Conservation (phyloP, 768 basidiomycete species). For the Hydnum rufescens region DNA sequence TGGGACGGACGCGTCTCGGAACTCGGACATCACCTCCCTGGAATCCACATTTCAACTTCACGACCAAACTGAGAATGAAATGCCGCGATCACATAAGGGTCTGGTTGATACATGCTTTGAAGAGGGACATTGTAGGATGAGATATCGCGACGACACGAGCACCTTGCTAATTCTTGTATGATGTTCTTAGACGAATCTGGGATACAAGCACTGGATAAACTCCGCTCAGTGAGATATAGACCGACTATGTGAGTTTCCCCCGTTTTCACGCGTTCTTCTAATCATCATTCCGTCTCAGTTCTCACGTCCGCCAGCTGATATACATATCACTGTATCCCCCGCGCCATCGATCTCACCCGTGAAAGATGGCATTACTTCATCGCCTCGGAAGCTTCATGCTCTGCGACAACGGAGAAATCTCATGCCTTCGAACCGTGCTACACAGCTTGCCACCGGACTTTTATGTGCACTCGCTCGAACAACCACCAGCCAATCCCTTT, state of each 20-base stretch:
- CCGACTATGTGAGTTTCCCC: not conserved
- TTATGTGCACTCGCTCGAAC: not conserved
- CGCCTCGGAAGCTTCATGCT: not conserved
- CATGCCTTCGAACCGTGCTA: not conserved
- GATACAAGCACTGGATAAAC: not conserved
- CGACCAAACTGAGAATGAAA: not conserved
- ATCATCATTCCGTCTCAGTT: not conserved
- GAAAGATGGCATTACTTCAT: not conserved
- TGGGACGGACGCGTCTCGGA: too few species aligned
- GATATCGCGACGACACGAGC: not conserved
- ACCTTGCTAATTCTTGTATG: not conserved
- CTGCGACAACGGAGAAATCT: not conserved
- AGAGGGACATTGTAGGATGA: not conserved
- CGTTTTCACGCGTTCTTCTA: not conserved
- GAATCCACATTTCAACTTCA: too few species aligned
- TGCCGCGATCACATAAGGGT: not conserved
- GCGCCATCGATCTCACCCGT: not conserved
- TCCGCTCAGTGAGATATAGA: not conserved
- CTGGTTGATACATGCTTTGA: not conserved
- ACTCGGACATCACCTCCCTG: too few species aligned
- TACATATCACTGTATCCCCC: conserved; percentile 1
- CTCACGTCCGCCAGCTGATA: conserved; percentile 1
- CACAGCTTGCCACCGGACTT: not conserved
- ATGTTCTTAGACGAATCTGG: not conserved
- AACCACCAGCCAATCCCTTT: not conserved